Percentiles rank a stretch among this genome's conserved stretches.
These are phyloP conservation scores for Kalaharituber pfeilii DNA, from an alignment of 2,329 filamentous ascomycete genomes.

Conservation along the genomic window DNA sequence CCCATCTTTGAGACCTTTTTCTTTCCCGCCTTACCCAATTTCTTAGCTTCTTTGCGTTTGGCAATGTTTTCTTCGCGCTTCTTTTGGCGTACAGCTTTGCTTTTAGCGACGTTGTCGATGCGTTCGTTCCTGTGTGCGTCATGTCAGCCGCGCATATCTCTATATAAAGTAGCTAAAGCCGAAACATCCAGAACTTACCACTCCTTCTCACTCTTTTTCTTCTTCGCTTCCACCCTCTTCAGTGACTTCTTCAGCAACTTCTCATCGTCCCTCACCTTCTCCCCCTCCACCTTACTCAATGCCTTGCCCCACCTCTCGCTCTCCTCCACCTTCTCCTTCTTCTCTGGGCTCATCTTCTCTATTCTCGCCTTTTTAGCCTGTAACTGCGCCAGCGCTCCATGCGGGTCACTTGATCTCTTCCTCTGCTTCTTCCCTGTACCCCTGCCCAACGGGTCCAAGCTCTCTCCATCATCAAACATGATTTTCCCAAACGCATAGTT, in stretches of 20 bases:
- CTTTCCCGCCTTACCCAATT: constrained; percentile 39
- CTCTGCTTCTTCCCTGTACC: constrained; percentile 41
- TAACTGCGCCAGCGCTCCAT: constrained; percentile 67
- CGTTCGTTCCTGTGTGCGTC: constrained; percentile 36
- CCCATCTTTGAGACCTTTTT: constrained; percentile 39
- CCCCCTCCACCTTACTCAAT: constrained; percentile 72
- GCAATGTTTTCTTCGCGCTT: constrained; percentile 66
- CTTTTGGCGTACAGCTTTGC: constrained; percentile 61
- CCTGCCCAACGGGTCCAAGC: constrained; percentile 46
- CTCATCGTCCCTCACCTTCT: constrained; percentile 75
- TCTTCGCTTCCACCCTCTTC: constrained; percentile 77
- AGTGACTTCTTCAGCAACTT: constrained; percentile 79
- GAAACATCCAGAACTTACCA: constrained; percentile 47
- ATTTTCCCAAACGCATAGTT: constrained; percentile 83
- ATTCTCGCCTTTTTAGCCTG: constrained; percentile 75
- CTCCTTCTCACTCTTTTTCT: constrained; percentile 81
- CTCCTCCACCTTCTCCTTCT: constrained; percentile 72
- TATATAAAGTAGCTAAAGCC: too few species aligned
- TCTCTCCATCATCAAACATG: constrained; percentile 72
- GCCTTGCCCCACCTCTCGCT: constrained; percentile 92
- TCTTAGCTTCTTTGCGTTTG: constrained; percentile 53
- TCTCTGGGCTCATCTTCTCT: constrained; percentile 54
- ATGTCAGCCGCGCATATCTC: not conserved
- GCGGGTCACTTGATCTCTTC: constrained; percentile 69
- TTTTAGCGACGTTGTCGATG: constrained; percentile 51